Percentiles rank a stretch among this genome's conserved stretches.
Evolutionary conservation across 805 yeast species (phyloP).

Genomic region (Dipodascopsis tothii): DNA sequence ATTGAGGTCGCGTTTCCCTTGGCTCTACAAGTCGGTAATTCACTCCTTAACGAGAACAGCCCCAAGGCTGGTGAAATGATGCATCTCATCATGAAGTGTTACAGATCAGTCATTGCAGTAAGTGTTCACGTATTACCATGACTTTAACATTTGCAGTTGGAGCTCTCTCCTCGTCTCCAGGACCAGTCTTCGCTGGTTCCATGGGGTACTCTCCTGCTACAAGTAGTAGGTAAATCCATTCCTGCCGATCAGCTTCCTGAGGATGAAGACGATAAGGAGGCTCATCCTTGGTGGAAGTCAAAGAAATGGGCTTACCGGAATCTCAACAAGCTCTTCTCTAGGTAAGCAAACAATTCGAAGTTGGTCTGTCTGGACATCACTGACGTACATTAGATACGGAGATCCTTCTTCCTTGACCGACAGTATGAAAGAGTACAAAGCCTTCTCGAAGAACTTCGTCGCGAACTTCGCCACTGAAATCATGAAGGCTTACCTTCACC

Average conservation of each 20-base stretch:
- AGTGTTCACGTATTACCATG: conserved; percentile 2
- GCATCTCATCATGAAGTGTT: conserved; percentile 63
- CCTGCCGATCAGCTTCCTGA: conserved; percentile 47
- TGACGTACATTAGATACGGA: conserved; percentile 16
- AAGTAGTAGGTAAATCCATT: conserved; percentile 50
- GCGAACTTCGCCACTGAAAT: conserved; percentile 66
- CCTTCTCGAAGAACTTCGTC: conserved; percentile 50
- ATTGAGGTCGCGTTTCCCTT: conserved; percentile 55
- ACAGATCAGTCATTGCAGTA: conserved; percentile 58
- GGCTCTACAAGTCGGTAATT: conserved; percentile 57
- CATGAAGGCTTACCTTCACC: conserved; percentile 52
- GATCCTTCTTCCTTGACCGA: conserved; percentile 20
- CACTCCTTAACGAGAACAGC: conserved; percentile 39
- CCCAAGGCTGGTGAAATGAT: conserved; percentile 60
- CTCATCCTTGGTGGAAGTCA: conserved; percentile 60
- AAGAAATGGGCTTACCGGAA: conserved; percentile 88
- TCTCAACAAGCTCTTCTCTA: conserved; percentile 57
- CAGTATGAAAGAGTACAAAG: conserved; percentile 43
- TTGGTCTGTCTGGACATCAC: background rate
- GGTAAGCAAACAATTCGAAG: conserved; percentile 45
- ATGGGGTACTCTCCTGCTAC: conserved; percentile 76
- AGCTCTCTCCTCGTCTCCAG: conserved; percentile 62
- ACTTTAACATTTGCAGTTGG: conserved; percentile 42
- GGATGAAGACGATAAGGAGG: conserved; percentile 46
- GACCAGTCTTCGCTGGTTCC: conserved; percentile 42